Evolutionary conservation across 345 rosid genomes (phyloP).

Genomic region (Citrus inodora): DNA sequence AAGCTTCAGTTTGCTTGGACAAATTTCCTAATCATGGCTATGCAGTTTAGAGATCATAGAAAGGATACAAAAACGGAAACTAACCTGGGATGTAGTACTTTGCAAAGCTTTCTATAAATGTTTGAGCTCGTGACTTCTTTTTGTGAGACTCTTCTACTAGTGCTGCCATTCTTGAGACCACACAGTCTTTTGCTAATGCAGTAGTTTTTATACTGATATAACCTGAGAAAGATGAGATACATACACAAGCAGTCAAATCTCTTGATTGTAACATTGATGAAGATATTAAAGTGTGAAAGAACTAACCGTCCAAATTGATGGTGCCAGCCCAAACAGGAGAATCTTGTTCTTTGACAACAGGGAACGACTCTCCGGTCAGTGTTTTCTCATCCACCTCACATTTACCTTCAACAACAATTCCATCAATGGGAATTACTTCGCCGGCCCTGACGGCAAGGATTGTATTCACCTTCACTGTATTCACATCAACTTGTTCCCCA

Average conservation of each 20-base stretch:
- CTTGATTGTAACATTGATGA: no score
- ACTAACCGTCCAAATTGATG: conserved; percentile 71
- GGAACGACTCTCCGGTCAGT: conserved; percentile 83
- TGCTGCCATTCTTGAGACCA: conserved; percentile 80
- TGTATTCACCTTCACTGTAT: conserved; percentile 67
- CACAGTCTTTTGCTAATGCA: conserved; percentile 78
- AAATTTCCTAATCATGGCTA: no score
- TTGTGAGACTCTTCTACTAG: conserved; percentile 97
- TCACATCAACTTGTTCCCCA: conserved; percentile 71
- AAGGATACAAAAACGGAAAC: not conserved
- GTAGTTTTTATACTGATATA: conserved; percentile 72
- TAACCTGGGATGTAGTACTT: conserved; percentile 87
- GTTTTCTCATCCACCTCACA: conserved; percentile 94
- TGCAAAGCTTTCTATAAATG: conserved; percentile 69
- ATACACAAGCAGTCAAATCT: no score
- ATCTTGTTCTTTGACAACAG: conserved; percentile 65
- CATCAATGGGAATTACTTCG: conserved; percentile 87
- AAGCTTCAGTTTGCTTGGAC: no score
- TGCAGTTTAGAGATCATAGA: no score
- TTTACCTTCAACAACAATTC: conserved; percentile 75
- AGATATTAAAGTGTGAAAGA: not conserved
- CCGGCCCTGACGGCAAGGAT: conserved; percentile 77
- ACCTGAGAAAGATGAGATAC: conserved; percentile 29
- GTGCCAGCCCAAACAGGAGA: conserved; percentile 92
- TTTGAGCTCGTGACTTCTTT: conserved; percentile 68